These are phyloP conservation scores for Fusarium musae DNA, from an alignment of 2,329 filamentous ascomycete species.

Conservation along the genomic window DNA sequence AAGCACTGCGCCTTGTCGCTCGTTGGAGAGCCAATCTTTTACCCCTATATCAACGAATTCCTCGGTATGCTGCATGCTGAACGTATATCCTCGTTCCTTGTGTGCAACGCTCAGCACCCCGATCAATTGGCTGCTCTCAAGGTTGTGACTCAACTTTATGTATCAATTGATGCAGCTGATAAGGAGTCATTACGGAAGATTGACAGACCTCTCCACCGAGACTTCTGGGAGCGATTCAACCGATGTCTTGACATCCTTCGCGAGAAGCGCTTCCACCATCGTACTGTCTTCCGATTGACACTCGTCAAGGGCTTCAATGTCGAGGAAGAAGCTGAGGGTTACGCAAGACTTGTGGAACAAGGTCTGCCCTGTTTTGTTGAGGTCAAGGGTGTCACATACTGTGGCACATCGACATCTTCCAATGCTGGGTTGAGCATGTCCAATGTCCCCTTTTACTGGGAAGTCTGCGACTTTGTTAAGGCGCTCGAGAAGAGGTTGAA, in stretches of 20 bases:
- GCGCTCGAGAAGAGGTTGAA: conserved; percentile 77
- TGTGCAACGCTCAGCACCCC: conserved; percentile 97
- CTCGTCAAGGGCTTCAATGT: conserved; percentile 99
- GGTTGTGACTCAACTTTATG: conserved; percentile 94
- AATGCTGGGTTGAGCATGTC: conserved; percentile 93
- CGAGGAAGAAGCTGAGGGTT: conserved; percentile 90
- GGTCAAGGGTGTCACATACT: conserved; percentile 97
- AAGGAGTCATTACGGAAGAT: conserved; percentile 87
- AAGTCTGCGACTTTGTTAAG: conserved; percentile 84
- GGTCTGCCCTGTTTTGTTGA: conserved; percentile 93
- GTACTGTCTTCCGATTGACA: conserved; percentile 93
- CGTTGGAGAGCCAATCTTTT: conserved; percentile 98
- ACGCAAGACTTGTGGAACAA: conserved; percentile 87
- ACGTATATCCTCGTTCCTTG: conserved; percentile 91
- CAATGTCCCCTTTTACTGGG: conserved; percentile 96
- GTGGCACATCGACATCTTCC: conserved; percentile 86
- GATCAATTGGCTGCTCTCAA: conserved; percentile 85
- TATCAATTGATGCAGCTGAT: conserved; percentile 95
- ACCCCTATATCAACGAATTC: conserved; percentile 96
- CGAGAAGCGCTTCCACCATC: conserved; percentile 83
- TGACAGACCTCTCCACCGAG: conserved; percentile 89
- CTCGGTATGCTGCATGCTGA: conserved; percentile 83
- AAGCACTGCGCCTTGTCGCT: conserved; percentile 91
- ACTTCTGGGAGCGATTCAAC: conserved; percentile 97
- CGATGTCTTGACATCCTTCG: conserved; percentile 89